Base-by-base conservation (phyloP, 768 basidiomycete genomes). In the Cyclocybe aegerita region DNA sequence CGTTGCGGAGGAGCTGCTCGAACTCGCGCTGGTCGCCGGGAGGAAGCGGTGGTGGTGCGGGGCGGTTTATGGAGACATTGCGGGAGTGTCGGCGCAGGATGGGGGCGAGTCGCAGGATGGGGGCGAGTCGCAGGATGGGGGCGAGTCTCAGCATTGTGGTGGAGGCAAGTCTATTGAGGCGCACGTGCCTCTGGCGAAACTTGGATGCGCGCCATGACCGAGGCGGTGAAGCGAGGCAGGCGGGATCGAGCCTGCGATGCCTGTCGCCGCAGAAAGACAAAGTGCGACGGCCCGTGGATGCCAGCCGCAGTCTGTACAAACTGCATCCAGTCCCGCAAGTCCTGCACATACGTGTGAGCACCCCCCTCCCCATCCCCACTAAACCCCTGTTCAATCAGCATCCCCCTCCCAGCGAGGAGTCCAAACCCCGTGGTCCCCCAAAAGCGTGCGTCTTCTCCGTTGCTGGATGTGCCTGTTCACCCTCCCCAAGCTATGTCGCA, bases 11-110 rank as follows among this genome's bases (percentile, higher is more conserved):
- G 33, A 93, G 85, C n/a, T 84, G 78, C 63, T 96, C 91, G 51
- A 95, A 95, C 66, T 94, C 90, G 47, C 81, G 82, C 63, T 96
- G 93, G 50, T 90, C 79, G 17, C 81, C 77, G 2, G 72, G 73
- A 1, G 93, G 88, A 10, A 96, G 80, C 0, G 88, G 79, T 2
- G 86, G 88, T 0, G 93, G 93, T 0, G 82, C 70, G 0, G 93
- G 92, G 0, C 82, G 77, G 44, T 72, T 75, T 23, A 85, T 63
- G 7, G 77, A 67, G 43, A 67, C 55, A 40, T 61, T 52, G 29
- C 64, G 58, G 57, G 58, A 14, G 48, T 45, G 54, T 39, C 35
- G 31, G 9, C 12, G 30, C 15, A 31, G 9, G 46, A 46, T 9
- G n/a, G 36, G 7, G 23, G 49, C 47, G 33, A 23, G n/a, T 32